Evolutionary conservation across 805 yeast species (phyloP).

Genomic region (Starmera caribaea): DNA sequence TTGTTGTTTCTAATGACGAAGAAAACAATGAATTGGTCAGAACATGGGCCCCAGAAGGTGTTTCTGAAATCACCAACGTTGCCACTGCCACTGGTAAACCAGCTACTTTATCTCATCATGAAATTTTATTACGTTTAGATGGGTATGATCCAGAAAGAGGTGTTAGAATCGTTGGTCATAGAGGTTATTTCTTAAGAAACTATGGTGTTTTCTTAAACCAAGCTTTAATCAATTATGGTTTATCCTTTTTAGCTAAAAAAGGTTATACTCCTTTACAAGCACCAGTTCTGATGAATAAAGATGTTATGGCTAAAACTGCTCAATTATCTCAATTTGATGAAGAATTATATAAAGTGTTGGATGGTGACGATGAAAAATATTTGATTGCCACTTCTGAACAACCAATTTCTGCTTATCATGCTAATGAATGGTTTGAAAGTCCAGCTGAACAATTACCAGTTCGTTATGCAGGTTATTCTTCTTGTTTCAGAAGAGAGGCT

Average conservation of each 20-base stretch:
- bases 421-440: conserved; percentile 96
- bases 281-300: conserved; percentile 99
- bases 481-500: conserved; percentile 99
- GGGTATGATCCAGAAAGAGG: conserved; percentile 99
- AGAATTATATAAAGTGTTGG: conserved; percentile 92
- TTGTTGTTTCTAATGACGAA: conserved; percentile 80
- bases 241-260: conserved; percentile 67
- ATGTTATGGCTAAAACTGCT: conserved; percentile 98
- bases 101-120: conserved; percentile 88
- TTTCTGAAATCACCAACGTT: conserved; percentile 44
- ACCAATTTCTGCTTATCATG: conserved; percentile 96
- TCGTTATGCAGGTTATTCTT: conserved; percentile 95
- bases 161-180: conserved; percentile 93
- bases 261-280: conserved; percentile 91
- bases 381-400: conserved; percentile 98
- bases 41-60: conserved; percentile 77
- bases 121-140: conserved; percentile 84
- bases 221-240: conserved; percentile 94
- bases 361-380: conserved; percentile 96
- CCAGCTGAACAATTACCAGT: conserved; percentile 95
- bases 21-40: conserved; percentile 82
- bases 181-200: conserved; percentile 93
- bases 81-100: conserved; percentile 73
- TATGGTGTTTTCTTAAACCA: conserved; percentile 97
- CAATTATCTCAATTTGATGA: conserved; percentile 97